Conservation (phyloP, 768 basidiomycete species). For the Saitozyma podzolica region DNA sequence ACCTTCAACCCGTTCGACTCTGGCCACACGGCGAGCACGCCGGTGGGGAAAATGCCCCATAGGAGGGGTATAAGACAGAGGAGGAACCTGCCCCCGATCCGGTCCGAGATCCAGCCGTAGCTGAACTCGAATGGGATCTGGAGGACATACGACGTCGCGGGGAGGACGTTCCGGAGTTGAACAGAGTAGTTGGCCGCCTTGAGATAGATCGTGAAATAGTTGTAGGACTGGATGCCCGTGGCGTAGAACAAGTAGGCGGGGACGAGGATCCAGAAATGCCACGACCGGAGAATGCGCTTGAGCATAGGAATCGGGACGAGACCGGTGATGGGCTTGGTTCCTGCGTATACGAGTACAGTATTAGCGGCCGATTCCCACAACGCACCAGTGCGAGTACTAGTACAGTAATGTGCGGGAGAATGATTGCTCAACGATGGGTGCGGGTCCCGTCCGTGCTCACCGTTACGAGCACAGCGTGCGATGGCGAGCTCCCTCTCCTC, state of each 20-base stretch:
- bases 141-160: slow-evolving; percentile 10
- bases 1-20: background rate
- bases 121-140: slow-evolving; percentile 4
- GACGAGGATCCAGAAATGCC: background rate
- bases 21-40: background rate
- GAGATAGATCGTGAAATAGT: slow-evolving; percentile 22
- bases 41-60: slow-evolving; percentile 4
- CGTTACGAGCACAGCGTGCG: slow-evolving; percentile 10
- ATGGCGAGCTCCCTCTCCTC: slow-evolving; percentile 20
- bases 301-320: slow-evolving; percentile 2
- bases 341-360: too few relatives aligned
- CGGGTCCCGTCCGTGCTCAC: too few relatives aligned
- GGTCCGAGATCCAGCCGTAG: slow-evolving; percentile 12
- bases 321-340: slow-evolving; percentile 10
- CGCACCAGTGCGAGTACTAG: too few relatives aligned
- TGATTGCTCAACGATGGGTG: too few relatives aligned
- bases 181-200: slow-evolving; percentile 18
- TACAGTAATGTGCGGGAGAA: too few relatives aligned
- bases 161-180: slow-evolving; percentile 23
- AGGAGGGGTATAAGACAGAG: background rate
- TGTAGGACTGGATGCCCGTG: slow-evolving; percentile 5
- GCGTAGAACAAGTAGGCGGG: too few relatives aligned
- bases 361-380: too few relatives aligned
- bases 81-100: background rate
- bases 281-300: slow-evolving; percentile 8